Conservation (phyloP, 345 rosid species). For the Aquilaria sinensis region DNA sequence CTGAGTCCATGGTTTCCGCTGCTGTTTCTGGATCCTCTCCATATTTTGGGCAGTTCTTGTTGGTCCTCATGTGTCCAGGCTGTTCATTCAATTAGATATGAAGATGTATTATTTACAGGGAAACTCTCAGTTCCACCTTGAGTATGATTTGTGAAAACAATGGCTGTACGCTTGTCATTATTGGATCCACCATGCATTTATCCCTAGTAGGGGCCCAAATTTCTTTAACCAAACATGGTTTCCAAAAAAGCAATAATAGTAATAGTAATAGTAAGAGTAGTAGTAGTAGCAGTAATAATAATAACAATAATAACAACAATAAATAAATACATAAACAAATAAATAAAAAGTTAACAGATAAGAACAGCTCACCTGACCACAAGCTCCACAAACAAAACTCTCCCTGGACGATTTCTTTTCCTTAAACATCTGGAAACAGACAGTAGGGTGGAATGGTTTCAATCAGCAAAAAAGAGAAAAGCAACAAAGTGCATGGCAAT, state of each 20-base stretch:
- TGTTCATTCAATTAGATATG: conserved; percentile 30
- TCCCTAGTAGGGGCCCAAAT: no score
- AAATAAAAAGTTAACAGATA: neutral
- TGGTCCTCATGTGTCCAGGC: conserved; percentile 99
- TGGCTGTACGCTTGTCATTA: no score
- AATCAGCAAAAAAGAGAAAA: conserved; percentile 1
- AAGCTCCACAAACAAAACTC: conserved; percentile 92
- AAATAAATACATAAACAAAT: neutral
- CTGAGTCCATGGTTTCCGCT: conserved; percentile 42
- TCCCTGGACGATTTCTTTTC: conserved; percentile 97
- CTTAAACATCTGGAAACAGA: conserved; percentile 50
- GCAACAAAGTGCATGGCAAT: no score
- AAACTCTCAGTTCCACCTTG: neutral
- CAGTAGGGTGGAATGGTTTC: conserved; percentile 3
- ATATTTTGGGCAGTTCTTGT: conserved; percentile 92
- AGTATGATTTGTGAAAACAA: no score
- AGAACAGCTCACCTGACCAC: conserved; percentile 68
- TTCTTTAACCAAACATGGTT: no score
- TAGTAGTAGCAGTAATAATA: no score
- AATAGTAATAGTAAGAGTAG: no score
- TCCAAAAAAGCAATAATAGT: no score
- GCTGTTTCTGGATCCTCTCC: conserved; percentile 72
- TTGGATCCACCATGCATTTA: no score
- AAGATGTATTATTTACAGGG: conserved; percentile 3
- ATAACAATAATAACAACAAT: no score